Evolutionary conservation across 2,329 filamentous ascomycete genomes (phyloP).

Genomic region (Aschersonia sp.): DNA sequence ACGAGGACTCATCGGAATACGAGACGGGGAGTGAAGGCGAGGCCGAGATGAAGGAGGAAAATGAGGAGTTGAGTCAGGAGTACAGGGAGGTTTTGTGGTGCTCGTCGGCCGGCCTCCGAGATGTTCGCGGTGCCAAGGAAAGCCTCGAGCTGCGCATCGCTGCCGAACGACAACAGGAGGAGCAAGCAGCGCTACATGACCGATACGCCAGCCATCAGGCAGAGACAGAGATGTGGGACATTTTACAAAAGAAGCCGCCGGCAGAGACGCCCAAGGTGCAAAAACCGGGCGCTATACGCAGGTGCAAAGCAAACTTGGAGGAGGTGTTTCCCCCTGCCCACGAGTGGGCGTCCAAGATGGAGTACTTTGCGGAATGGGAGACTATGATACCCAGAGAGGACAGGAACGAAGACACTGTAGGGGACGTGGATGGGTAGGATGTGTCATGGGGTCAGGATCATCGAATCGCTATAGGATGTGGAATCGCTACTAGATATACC

Average conservation of each 20-base stretch:
- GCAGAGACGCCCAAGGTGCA: conserved; percentile 16
- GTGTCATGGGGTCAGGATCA: too few relatives aligned
- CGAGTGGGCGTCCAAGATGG: conserved; percentile 23
- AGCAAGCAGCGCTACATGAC: conserved; percentile 27
- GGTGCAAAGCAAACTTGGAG: conserved; percentile 18
- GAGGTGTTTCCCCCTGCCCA: conserved; percentile 19
- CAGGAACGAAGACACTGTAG: not conserved
- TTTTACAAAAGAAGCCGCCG: conserved; percentile 25
- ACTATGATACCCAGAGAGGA: conserved; percentile 3
- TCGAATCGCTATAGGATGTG: too few relatives aligned
- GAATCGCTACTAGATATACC: too few relatives aligned
- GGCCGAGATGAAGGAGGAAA: conserved; percentile 6
- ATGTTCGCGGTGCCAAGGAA: conserved; percentile 19
- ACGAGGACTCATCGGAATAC: not conserved
- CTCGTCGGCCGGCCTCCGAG: conserved; percentile 24
- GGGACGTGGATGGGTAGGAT: too few relatives aligned
- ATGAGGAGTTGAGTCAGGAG: conserved; percentile 21
- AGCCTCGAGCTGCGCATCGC: conserved; percentile 23
- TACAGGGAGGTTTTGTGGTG: conserved; percentile 26
- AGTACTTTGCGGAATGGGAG: conserved; percentile 30
- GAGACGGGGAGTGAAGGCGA: not conserved
- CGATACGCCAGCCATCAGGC: conserved; percentile 22
- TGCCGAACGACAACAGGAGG: conserved; percentile 26
- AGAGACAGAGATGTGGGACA: conserved; percentile 29
- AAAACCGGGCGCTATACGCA: conserved; percentile 12